Evolutionary conservation across 768 basidiomycete genomes (phyloP), one percentile per base, ranked within the genome.

Genomic region (Neoboletus subvelutipes): DNA sequence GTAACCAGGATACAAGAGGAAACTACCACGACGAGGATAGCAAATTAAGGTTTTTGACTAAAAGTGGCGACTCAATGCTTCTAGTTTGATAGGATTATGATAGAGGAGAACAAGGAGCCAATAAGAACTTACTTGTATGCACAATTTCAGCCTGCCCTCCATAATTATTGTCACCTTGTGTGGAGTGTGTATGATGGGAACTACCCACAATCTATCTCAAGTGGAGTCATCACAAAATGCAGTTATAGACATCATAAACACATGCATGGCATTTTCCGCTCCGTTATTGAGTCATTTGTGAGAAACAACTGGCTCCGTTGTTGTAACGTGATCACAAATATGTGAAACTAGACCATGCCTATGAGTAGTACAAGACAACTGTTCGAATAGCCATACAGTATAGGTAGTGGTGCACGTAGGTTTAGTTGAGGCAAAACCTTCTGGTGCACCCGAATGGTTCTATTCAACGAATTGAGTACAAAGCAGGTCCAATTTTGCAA

Each of bases 11-110:
- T 62, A 33, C 43, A 69, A 42, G 52, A 53, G 59, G 65, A 51
- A 62, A 61, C 39, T 52, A 48, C 65, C 52, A 41, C 43, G 41
- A 58, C 57, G 59, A 67, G 29, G 64, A 61, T 55, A 48, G 49
- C 26, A 58, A 58, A 55, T 67, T 67, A 67, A 64, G 62, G 67
- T 67, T 67, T 67, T 67, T 64, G 50, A 39, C 67, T 67, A 67
- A 67, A 67, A 47, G 58, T 43, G 56, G 64, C 59, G 52, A 54
- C 26, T 49, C 57, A 63, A 62, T 58, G 59, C 62, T 67, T 67
- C 13, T 34, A 36, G 61, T 64, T 55, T 58, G 65, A 69, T 67
- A 29, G 48, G 43, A 59, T 36, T 55, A 49, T 58, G 52, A 62
- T 55, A 47, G 47, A 52, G 29, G 47, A 50, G 41, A 46, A 55